Evolutionary conservation across 2,329 filamentous ascomycete species (phyloP).

Genomic region (Neofusicoccum parvum): DNA sequence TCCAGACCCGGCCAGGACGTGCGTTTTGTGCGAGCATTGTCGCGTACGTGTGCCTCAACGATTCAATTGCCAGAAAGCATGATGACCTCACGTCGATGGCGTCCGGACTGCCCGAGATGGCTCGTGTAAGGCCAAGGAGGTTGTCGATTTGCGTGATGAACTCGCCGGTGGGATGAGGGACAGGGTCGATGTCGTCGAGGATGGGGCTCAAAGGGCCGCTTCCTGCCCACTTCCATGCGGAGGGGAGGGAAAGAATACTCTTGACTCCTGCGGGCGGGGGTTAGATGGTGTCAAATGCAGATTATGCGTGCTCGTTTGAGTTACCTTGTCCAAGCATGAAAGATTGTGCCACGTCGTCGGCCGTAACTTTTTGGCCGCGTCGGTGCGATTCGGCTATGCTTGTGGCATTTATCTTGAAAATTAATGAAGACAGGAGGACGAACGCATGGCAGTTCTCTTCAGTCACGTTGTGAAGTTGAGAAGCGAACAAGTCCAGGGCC

Average conservation of each 20-base stretch:
- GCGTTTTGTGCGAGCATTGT: background rate
- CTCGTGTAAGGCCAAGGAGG: no score
- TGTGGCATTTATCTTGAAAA: background rate
- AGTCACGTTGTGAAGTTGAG: constrained; percentile 31
- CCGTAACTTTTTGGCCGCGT: no score
- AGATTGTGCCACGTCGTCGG: background rate
- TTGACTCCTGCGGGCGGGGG: background rate
- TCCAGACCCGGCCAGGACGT: background rate
- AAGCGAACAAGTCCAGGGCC: constrained; percentile 32
- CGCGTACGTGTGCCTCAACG: background rate
- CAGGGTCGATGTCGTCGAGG: background rate
- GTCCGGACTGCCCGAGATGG: no score
- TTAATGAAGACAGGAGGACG: background rate
- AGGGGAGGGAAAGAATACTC: background rate
- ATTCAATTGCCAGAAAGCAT: background rate
- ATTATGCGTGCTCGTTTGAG: background rate
- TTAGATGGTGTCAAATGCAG: no score
- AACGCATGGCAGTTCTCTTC: constrained; percentile 33
- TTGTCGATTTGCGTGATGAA: background rate
- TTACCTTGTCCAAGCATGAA: background rate
- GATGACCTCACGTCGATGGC: background rate
- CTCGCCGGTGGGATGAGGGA: background rate
- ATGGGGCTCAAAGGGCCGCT: background rate
- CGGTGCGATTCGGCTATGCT: background rate
- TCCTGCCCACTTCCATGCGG: background rate